These are phyloP conservation scores for Macrotyloma uniflorum DNA, from an alignment of 306 rosid species.

Conservation along the genomic window DNA sequence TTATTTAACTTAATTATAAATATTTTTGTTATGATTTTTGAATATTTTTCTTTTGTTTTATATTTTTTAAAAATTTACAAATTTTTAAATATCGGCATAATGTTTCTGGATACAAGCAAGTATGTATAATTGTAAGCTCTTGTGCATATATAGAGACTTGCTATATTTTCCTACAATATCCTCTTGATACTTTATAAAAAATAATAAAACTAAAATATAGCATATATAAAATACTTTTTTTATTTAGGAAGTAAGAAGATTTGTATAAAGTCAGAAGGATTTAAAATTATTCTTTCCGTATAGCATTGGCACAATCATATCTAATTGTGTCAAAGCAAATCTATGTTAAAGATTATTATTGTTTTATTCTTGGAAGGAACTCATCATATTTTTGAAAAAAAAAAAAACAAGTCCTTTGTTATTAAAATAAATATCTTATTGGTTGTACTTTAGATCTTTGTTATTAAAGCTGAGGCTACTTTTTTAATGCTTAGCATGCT, in stretches of 20 bases:
- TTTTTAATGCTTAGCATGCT: slow-evolving; percentile 2
- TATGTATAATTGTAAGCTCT: not conserved
- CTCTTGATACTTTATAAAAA: not conserved
- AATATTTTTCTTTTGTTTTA: not conserved
- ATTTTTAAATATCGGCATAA: not conserved
- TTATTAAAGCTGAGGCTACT: not conserved
- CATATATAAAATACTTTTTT: not conserved
- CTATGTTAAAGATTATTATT: not conserved
- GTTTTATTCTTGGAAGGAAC: not conserved
- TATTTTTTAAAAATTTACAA: not conserved
- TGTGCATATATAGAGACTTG: not conserved
- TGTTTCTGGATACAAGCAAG: not conserved
- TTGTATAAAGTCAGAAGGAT: not conserved
- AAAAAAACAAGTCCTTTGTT: too few relatives aligned
- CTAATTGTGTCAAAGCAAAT: not conserved
- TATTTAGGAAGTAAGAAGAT: not conserved
- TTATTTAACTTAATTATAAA: not conserved
- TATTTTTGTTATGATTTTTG: not conserved
- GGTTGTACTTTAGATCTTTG: not conserved
- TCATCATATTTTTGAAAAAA: not conserved
- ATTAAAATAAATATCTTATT: not conserved
- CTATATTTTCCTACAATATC: not conserved
- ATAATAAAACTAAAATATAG: not conserved
- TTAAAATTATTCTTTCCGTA: not conserved
- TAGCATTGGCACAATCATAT: slow-evolving; percentile 17